Evolutionary conservation across 2,329 filamentous ascomycete genomes (phyloP).

Genomic region (Colletotrichum navitas): DNA sequence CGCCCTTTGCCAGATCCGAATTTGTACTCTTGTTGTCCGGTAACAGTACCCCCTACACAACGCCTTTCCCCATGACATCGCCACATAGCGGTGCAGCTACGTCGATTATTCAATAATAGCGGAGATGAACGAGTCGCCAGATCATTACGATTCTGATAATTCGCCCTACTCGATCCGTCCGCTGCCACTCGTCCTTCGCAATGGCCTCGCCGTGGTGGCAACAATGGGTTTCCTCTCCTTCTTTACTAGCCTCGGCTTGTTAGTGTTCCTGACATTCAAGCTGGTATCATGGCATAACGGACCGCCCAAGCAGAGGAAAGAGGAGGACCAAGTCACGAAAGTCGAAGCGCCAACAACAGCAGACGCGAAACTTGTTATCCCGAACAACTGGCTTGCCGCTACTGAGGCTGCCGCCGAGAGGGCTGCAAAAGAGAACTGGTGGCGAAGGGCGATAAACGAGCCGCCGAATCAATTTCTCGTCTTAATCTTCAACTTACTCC

Average conservation of each 20-base stretch:
- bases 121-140: constrained; percentile 42
- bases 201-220: constrained; percentile 54
- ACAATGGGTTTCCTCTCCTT: constrained; percentile 55
- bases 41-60: neutral
- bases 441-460: constrained; percentile 48
- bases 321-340: constrained; percentile 16
- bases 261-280: constrained; percentile 53
- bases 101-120: constrained; percentile 30
- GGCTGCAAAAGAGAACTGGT: constrained; percentile 32
- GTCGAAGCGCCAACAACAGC: constrained; percentile 41
- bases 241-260: constrained; percentile 49
- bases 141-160: constrained; percentile 47
- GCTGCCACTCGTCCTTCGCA: constrained; percentile 50
- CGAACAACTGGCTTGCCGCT: constrained; percentile 45
- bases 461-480: constrained; percentile 76
- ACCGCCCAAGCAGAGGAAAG: constrained; percentile 36
- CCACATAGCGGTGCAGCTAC: constrained; percentile 25
- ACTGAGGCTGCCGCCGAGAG: constrained; percentile 12
- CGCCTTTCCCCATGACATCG: constrained; percentile 6
- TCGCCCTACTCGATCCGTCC: constrained; percentile 50
- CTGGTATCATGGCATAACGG: constrained; percentile 51
- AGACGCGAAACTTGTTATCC: constrained; percentile 45
- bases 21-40: too few species aligned
- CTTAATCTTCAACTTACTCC: constrained; percentile 76
- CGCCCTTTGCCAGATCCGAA: neutral